phyloP scores from a whole-genome alignment of 176 grass and related monocot species.

The Cocos nucifera region DNA sequence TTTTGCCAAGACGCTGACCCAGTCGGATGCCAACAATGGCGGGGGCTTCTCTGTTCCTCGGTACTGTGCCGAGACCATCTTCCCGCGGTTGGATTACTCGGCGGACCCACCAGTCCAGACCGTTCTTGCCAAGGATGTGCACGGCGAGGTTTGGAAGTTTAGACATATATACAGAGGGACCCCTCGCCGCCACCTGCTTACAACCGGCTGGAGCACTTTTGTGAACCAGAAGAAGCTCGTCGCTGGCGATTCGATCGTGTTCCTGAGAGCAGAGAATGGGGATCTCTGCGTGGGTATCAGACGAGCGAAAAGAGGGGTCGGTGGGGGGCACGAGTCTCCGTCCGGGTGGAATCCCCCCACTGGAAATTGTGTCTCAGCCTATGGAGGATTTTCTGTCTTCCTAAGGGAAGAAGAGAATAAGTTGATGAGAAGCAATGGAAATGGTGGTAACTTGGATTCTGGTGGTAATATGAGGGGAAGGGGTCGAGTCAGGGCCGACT shows the following conservation, averaged over 20 bases:
- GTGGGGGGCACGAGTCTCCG: constrained; percentile 25
- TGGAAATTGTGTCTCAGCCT: constrained; percentile 12
- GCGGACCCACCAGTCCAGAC: constrained; percentile 93
- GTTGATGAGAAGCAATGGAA: constrained; percentile 15
- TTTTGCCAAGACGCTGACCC: constrained; percentile 96
- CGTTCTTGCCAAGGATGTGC: constrained; percentile 95
- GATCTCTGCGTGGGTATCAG: constrained; percentile 94
- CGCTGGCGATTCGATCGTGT: constrained; percentile 99
- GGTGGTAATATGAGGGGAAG: background rate
- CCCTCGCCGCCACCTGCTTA: constrained; percentile 79
- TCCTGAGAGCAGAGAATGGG: constrained; percentile 75
- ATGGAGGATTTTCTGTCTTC: constrained; percentile 60
- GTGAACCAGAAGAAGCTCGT: constrained; percentile 99
- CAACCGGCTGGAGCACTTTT: constrained; percentile 97
- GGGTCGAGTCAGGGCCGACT: constrained; percentile 3
- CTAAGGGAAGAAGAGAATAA: constrained; percentile 53
- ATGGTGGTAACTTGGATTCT: constrained; percentile 12
- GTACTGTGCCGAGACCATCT: constrained; percentile 99
- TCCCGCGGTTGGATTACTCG: constrained; percentile 86
- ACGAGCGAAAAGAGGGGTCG: constrained; percentile 67
- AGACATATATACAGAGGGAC: constrained; percentile 95
- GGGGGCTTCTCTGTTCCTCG: constrained; percentile 94
- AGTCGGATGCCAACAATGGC: constrained; percentile 98
- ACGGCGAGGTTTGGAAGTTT: constrained; percentile 93
- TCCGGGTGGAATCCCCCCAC: constrained; percentile 16